Conservation (phyloP, 768 basidiomycete species). For the Tephrocybe sp. region DNA sequence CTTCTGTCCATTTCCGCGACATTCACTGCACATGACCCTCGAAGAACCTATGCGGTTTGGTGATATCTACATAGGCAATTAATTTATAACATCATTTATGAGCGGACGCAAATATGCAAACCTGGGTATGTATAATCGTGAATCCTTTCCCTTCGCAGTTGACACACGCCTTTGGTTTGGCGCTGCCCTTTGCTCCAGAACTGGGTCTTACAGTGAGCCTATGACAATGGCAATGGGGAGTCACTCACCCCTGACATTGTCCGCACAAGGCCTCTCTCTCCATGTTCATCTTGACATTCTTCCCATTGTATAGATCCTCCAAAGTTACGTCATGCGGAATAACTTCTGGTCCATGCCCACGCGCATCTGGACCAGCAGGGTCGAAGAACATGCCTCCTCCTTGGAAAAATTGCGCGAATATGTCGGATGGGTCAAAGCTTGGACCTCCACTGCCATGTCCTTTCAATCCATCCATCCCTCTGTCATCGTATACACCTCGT, state of each 20-base stretch:
- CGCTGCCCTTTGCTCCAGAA: slow-evolving; percentile 76
- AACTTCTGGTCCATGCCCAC: slow-evolving; percentile 65
- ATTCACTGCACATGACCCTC: slow-evolving; percentile 62
- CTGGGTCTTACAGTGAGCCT: slow-evolving; percentile 34
- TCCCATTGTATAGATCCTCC: slow-evolving; percentile 92
- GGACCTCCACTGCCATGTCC: slow-evolving; percentile 41
- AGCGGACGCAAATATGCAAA: slow-evolving; percentile 17
- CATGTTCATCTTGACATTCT: slow-evolving; percentile 83
- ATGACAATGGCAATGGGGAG: slow-evolving; percentile 1
- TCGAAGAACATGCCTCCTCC: slow-evolving; percentile 55
- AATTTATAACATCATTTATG: not conserved
- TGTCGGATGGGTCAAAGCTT: slow-evolving; percentile 59
- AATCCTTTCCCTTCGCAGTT: slow-evolving; percentile 85
- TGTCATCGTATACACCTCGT: slow-evolving; percentile 68
- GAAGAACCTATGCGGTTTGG: slow-evolving; percentile 48
- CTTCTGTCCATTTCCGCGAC: slow-evolving; percentile 65
- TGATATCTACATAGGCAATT: slow-evolving; percentile 31
- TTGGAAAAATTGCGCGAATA: slow-evolving; percentile 75
- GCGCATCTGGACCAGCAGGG: slow-evolving; percentile 50
- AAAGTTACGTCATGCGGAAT: slow-evolving; percentile 83
- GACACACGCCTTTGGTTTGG: slow-evolving; percentile 81
- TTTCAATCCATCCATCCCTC: slow-evolving; percentile 68
- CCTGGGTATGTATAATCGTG: slow-evolving; percentile 58
- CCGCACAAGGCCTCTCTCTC: slow-evolving; percentile 82
- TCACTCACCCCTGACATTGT: slow-evolving; percentile 71